Conservation (phyloP, 2,329 filamentous ascomycete genomes). For the Calonectria fujianensis region DNA sequence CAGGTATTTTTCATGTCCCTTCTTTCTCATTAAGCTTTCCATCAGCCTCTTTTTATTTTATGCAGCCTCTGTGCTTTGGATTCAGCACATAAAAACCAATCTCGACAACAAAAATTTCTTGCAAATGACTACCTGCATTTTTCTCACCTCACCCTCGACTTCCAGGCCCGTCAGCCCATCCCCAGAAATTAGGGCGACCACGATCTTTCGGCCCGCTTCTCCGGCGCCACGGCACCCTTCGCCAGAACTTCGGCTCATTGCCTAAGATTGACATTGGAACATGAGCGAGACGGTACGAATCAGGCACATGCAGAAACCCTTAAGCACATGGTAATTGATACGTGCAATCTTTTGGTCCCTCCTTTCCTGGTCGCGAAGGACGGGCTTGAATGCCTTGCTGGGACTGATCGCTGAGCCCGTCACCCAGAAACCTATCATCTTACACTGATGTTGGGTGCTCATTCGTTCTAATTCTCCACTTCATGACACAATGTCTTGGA, state of each 20-base stretch:
- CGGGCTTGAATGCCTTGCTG: neutral
- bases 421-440: conserved; percentile 26
- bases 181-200: conserved; percentile 46
- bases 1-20: neutral
- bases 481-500: conserved; percentile 18
- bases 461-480: conserved; percentile 18
- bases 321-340: conserved; percentile 16
- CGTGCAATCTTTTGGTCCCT: neutral
- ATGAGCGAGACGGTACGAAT: conserved; percentile 10
- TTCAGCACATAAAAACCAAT: too few species aligned
- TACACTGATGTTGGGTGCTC: conserved; percentile 9
- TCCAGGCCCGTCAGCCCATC: conserved; percentile 52
- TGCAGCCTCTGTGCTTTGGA: neutral
- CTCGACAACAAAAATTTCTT: conserved; percentile 9
- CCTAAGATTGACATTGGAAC: conserved; percentile 13
- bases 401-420: neutral
- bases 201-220: conserved; percentile 60
- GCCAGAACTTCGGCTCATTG: conserved; percentile 54
- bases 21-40: neutral
- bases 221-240: conserved; percentile 56
- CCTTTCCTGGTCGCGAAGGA: neutral
- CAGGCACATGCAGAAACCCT: conserved; percentile 25
- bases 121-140: conserved; percentile 40
- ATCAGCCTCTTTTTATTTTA: neutral
- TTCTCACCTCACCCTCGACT: conserved; percentile 38